A percentile compares a stretch with the other conserved stretches of the same genome.
phyloP scores from a whole-genome alignment of 1,139 yeast genomes.

The Nakaseomyces uthaithaninus region DNA sequence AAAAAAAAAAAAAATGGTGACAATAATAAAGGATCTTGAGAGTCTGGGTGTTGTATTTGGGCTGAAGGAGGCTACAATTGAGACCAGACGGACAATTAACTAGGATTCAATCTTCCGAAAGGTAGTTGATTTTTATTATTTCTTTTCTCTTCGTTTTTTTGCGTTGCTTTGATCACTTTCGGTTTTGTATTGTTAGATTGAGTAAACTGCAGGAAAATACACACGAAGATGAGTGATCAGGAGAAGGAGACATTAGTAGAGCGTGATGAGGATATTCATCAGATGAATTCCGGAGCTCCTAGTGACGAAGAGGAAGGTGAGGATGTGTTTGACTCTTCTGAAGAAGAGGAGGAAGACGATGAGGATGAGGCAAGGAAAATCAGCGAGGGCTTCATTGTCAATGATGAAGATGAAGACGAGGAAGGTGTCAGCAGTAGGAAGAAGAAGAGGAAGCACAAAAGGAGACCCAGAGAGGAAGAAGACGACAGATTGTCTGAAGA shows the following conservation, averaged over 20 bases:
- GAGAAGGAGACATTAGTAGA: conserved; percentile 10
- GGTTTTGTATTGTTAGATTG: neutral
- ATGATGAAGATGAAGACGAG: conserved; percentile 69
- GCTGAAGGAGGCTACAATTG: too few species aligned
- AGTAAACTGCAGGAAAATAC: conserved; percentile 11
- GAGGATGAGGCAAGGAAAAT: conserved; percentile 69
- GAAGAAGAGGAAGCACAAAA: conserved; percentile 36
- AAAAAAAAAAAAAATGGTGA: too few species aligned
- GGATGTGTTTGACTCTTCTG: conserved; percentile 58
- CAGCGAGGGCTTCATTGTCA: conserved; percentile 90
- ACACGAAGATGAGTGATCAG: conserved; percentile 10
- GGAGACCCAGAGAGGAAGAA: conserved; percentile 32
- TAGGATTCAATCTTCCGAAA: too few species aligned
- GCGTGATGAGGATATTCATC: conserved; percentile 32
- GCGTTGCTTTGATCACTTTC: neutral
- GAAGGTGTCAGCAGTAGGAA: conserved; percentile 34
- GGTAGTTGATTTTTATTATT: too few species aligned
- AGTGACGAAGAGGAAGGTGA: conserved; percentile 40
- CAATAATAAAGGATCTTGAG: too few species aligned
- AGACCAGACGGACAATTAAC: too few species aligned
- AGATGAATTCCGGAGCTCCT: conserved; percentile 26
- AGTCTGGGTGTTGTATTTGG: too few species aligned
- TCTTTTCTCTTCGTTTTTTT: neutral
- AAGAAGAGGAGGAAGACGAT: conserved; percentile 66
- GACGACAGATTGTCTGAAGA: conserved; percentile 82